Conservation (phyloP, 495 filamentous ascomycete species). For the Lophiostoma macrostomum region DNA sequence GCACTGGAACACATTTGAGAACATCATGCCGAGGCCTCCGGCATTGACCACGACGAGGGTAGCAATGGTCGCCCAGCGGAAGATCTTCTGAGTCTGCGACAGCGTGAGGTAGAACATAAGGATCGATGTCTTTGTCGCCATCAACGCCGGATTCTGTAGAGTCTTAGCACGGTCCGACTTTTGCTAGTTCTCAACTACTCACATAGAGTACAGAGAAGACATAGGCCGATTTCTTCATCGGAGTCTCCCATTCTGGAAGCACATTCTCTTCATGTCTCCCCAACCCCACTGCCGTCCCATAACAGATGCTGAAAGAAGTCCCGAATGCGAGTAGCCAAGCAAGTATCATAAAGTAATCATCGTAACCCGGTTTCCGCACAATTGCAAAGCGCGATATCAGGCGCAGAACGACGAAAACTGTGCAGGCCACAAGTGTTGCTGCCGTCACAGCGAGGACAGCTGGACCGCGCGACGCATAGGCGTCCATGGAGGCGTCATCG, state of each 20-base stretch:
- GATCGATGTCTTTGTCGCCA: conserved; percentile 88
- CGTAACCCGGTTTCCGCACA: conserved; percentile 62
- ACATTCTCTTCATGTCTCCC: conserved; percentile 73
- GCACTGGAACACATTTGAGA: conserved; percentile 89
- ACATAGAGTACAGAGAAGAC: conserved; percentile 82
- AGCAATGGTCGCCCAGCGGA: conserved; percentile 66
- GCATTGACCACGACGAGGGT: conserved; percentile 72
- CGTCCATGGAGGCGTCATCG: not conserved
- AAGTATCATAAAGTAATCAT: conserved; percentile 81
- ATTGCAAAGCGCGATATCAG: conserved; percentile 71
- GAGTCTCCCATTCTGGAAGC: conserved; percentile 41
- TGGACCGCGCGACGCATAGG: conserved; percentile 48
- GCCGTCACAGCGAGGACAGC: conserved; percentile 73
- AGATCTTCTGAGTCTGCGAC: conserved; percentile 68
- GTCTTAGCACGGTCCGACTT: conserved; percentile 18
- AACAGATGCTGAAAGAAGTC: conserved; percentile 72
- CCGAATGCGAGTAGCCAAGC: conserved; percentile 81
- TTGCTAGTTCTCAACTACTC: conserved; percentile 37
- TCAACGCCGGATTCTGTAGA: conserved; percentile 79
- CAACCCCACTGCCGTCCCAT: conserved; percentile 66
- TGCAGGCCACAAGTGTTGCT: conserved; percentile 62
- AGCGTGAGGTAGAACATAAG: conserved; percentile 82
- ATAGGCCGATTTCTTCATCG: conserved; percentile 69
- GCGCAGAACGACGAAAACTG: conserved; percentile 68
- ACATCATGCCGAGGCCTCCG: conserved; percentile 72